Percentiles rank a stretch among this genome's conserved stretches.
phyloP scores from a whole-genome alignment of 2,329 filamentous ascomycete genomes.

The Neophaeococcomyces aloes region DNA sequence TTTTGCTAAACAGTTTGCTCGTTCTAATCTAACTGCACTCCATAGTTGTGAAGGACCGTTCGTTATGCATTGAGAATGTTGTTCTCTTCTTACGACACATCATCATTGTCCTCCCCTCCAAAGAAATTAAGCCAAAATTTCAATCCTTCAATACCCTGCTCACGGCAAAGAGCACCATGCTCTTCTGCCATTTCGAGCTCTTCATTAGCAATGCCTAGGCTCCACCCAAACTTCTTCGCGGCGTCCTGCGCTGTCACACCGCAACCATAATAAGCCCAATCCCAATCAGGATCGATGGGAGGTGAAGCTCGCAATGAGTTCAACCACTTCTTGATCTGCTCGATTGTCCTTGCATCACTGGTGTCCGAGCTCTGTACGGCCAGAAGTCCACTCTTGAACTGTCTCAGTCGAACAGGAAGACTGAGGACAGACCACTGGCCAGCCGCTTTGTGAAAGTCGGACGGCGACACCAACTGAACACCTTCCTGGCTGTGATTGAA shows the following conservation, averaged over 20 bases:
- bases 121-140: constrained; percentile 81
- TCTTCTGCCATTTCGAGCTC: constrained; percentile 98
- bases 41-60: too few relatives aligned
- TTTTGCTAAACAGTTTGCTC: too few relatives aligned
- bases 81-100: not conserved
- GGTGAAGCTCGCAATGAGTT: constrained; percentile 49
- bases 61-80: not conserved
- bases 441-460: constrained; percentile 84
- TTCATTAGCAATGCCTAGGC: constrained; percentile 86
- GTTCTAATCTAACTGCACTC: too few relatives aligned
- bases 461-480: constrained; percentile 84
- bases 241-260: constrained; percentile 84
- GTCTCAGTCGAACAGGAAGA: constrained; percentile 73
- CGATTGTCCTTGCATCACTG: constrained; percentile 82
- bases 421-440: constrained; percentile 77
- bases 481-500: constrained; percentile 90
- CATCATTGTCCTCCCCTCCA: constrained; percentile 15
- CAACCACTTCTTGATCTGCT: constrained; percentile 66
- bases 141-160: constrained; percentile 82
- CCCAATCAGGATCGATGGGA: constrained; percentile 58
- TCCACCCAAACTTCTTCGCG: constrained; percentile 90
- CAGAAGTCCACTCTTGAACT: constrained; percentile 87
- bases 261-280: constrained; percentile 66
- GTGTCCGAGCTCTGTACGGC: constrained; percentile 83
- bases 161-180: constrained; percentile 72